A percentile compares a stretch with the other conserved stretches of the same genome.
These are phyloP conservation scores for Talaromyces adpressus DNA, from an alignment of 495 filamentous ascomycete genomes.

Conservation along the genomic window DNA sequence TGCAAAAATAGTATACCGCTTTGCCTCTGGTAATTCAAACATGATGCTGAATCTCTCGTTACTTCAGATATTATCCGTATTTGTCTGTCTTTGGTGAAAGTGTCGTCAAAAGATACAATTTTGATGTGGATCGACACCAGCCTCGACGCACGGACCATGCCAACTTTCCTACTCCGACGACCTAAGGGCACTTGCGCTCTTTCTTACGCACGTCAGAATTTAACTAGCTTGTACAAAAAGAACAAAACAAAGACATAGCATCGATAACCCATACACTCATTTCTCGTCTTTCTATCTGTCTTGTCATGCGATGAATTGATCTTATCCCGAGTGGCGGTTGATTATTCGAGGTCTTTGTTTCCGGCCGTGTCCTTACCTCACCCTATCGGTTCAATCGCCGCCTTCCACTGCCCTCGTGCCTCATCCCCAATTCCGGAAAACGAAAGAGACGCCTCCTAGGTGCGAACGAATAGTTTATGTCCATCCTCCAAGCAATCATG, in stretches of 20 bases:
- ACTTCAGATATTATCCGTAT: no score
- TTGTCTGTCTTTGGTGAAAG: no score
- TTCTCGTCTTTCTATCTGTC: neutral
- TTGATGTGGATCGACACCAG: neutral
- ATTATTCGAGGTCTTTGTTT: neutral
- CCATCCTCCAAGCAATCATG: slow-evolving; percentile 19
- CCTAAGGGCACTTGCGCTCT: neutral
- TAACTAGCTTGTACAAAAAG: neutral
- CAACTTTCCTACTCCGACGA: neutral
- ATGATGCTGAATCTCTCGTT: slow-evolving; percentile 12
- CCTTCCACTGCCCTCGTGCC: neutral
- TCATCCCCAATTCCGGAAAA: neutral
- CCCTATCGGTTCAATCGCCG: neutral
- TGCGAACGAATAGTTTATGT: neutral
- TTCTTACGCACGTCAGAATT: neutral
- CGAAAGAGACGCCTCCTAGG: no score
- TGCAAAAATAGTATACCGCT: slow-evolving; percentile 24
- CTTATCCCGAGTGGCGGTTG: neutral
- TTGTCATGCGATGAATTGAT: neutral
- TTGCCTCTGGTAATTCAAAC: slow-evolving; percentile 37
- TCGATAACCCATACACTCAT: neutral
- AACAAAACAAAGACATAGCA: neutral
- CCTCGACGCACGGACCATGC: neutral
- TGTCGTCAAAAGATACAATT: neutral
- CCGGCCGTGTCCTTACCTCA: neutral